Conservation (phyloP, 805 yeast genomes). For the Ogataea trehalophila region DNA sequence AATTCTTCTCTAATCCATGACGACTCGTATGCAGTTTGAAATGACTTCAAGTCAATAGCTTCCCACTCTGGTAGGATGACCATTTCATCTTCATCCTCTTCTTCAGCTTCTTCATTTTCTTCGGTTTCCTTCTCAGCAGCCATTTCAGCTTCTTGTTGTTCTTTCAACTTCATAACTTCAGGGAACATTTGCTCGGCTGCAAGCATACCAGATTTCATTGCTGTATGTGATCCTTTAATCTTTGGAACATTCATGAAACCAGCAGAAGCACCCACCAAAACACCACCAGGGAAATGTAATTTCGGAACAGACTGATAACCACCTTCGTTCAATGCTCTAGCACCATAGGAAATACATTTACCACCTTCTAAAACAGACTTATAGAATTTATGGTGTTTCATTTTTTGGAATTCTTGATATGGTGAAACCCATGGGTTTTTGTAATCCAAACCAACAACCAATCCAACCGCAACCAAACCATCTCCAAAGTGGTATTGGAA, state of each 20-base stretch:
- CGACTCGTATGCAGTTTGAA: slow-evolving; percentile 57
- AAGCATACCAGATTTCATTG: slow-evolving; percentile 90
- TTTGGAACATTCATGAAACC: slow-evolving; percentile 98
- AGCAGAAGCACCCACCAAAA: slow-evolving; percentile 90
- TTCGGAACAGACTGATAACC: slow-evolving; percentile 92
- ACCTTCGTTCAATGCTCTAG: slow-evolving; percentile 96
- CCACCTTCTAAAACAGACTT: slow-evolving; percentile 75
- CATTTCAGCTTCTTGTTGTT: slow-evolving; percentile 36
- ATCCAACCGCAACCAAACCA: slow-evolving; percentile 82
- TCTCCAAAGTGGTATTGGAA: slow-evolving; percentile 97
- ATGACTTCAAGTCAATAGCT: slow-evolving; percentile 49
- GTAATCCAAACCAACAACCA: slow-evolving; percentile 94
- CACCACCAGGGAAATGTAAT: slow-evolving; percentile 93
- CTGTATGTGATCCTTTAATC: slow-evolving; percentile 96
- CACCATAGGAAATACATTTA: slow-evolving; percentile 89
- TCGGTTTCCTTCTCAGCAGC: slow-evolving; percentile 34
- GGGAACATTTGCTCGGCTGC: slow-evolving; percentile 83
- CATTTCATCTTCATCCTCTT: slow-evolving; percentile 35
- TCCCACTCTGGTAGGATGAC: slow-evolving; percentile 32
- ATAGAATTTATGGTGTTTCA: slow-evolving; percentile 91
- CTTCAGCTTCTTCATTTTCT: slow-evolving; percentile 37
- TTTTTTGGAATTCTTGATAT: slow-evolving; percentile 88
- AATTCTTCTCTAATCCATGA: slow-evolving; percentile 90
- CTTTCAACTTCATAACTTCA: slow-evolving; percentile 42
- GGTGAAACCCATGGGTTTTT: slow-evolving; percentile 94